phyloP scores from a whole-genome alignment of 208 protist species.

The Leishmania turanica region DNA sequence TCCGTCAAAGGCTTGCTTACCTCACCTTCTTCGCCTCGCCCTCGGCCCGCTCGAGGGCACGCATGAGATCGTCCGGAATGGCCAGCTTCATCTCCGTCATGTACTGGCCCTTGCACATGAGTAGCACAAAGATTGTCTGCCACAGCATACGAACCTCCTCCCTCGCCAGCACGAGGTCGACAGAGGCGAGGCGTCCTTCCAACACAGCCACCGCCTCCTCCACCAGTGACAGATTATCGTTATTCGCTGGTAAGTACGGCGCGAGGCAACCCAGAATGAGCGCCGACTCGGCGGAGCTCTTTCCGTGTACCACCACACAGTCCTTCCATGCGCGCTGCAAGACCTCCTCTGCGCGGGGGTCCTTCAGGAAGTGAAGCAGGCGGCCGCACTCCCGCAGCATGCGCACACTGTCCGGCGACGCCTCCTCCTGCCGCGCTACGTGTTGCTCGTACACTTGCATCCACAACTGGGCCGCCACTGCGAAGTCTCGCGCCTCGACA shows the following conservation, averaged over 20 bases:
- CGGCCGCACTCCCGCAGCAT: slow-evolving; percentile 74
- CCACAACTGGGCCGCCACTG: slow-evolving; percentile 76
- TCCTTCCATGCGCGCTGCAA: slow-evolving; percentile 51
- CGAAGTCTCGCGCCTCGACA: slow-evolving; percentile 56
- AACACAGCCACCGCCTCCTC: slow-evolving; percentile 37
- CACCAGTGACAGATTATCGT: slow-evolving; percentile 32
- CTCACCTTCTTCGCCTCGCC: slow-evolving; percentile 19
- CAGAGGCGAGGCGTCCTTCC: slow-evolving; percentile 45
- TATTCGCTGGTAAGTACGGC: slow-evolving; percentile 56
- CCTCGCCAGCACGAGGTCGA: slow-evolving; percentile 62
- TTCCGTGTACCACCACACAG: slow-evolving; percentile 47
- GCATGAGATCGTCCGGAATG: slow-evolving; percentile 34
- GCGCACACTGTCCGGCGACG: slow-evolving; percentile 48
- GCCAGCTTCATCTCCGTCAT: slow-evolving; percentile 51
- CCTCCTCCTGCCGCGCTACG: not conserved
- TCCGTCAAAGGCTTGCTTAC: not conserved
- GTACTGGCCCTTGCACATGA: slow-evolving; percentile 76
- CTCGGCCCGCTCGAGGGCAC: slow-evolving; percentile 15
- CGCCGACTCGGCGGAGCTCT: slow-evolving; percentile 54
- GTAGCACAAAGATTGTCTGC: slow-evolving; percentile 78
- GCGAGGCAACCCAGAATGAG: slow-evolving; percentile 77
- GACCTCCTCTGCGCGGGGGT: slow-evolving; percentile 49
- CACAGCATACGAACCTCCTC: slow-evolving; percentile 81
- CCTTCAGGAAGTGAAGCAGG: slow-evolving; percentile 75
- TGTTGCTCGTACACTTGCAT: slow-evolving; percentile 24